Base-by-base conservation (phyloP, 2,329 filamentous ascomycete species). In the Trichoderma citrinoviride region DNA sequence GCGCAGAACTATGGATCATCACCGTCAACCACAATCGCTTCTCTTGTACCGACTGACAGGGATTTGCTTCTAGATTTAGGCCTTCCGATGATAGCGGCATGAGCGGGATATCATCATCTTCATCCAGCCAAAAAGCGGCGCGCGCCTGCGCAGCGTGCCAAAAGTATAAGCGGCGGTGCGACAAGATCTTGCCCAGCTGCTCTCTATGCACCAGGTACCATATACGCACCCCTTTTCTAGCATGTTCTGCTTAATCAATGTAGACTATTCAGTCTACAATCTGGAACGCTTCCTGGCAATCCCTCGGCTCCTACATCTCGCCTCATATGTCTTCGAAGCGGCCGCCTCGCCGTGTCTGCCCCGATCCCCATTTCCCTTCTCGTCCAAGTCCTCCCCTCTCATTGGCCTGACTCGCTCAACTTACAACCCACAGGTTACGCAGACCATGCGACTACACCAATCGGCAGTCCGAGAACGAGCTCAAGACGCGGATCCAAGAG, bases 111-210 rank as follows among this genome's bases (percentile, higher is more conserved):
- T 50, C 56, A 10, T 44, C 49, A 19, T n/a, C 60, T 8, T n/a
- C 49, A 19, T 53, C 63, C 7, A 40, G 21, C 29, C 47, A 62
- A 25, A 64, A 57, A 44, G 47, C 65, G n/a, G 10, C 29, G 19
- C 66, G 65, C 12, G 66, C 66, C n/a, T 68, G 66, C 43, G 61
- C 49, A n/a, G 17, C 65, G 6, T 68, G 66, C 29, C 60, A 58
- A 50, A 66, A 68, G 46, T 66, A 68, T 52, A 68, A 68, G 56
- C 57, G 66, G 21, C 65, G 66, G 2, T 68, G 66, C 52, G 66
- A 68, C 57, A 68, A 67, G 41, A 17, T 27, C 10, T 49, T 66
- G 19, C 66, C 66, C 17, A 40, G 46, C 37, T 68, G 66, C 37
- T 62, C 60, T 25, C 56, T 68, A 5, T 68, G 66, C 19, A 43